A percentile compares a stretch with the other conserved stretches of the same genome.
Evolutionary conservation across 352 stramenopile species (phyloP).

Genomic region (Lagenidium giganteum): DNA sequence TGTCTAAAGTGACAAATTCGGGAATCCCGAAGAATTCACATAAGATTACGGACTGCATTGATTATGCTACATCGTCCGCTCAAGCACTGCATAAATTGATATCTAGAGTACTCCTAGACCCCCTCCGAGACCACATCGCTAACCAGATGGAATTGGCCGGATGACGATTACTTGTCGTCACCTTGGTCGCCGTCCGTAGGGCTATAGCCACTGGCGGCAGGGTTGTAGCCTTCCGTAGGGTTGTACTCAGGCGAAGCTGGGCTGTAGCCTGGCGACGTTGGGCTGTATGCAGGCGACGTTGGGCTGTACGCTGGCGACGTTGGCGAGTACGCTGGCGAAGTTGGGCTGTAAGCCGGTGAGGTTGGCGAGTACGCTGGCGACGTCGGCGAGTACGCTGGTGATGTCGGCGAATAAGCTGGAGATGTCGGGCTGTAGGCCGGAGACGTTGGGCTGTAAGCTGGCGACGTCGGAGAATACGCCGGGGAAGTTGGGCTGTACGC

Average conservation of each 20-base stretch:
- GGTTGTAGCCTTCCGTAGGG: conserved; percentile 58
- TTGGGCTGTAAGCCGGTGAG: conserved; percentile 74
- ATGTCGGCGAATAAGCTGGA: conserved; percentile 73
- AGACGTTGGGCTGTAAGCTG: conserved; percentile 70
- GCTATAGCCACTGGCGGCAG: conserved; percentile 67
- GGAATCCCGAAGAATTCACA: no score
- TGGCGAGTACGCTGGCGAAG: conserved; percentile 80
- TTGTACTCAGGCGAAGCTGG: conserved; percentile 36
- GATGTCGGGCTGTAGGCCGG: conserved; percentile 69
- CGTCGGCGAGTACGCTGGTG: conserved; percentile 82
- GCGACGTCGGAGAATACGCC: conserved; percentile 65
- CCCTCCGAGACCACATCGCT: no score
- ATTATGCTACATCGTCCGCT: no score
- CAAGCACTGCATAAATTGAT: no score
- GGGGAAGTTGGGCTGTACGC: conserved; percentile 64
- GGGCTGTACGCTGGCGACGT: conserved; percentile 70
- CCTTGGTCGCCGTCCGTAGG: conserved; percentile 62
- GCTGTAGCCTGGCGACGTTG: conserved; percentile 54
- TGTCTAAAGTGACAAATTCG: no score
- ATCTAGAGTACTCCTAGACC: no score
- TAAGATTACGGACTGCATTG: no score
- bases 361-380: conserved; percentile 88
- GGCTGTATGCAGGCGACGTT: conserved; percentile 51
- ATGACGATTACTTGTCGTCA: conserved; percentile 29
- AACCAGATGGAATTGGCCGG: no score